Percentiles rank a stretch among this genome's conserved stretches.
These are phyloP conservation scores for Phellinidium pouzarii DNA, from an alignment of 1,284 basidiomycete species.

Conservation along the genomic window DNA sequence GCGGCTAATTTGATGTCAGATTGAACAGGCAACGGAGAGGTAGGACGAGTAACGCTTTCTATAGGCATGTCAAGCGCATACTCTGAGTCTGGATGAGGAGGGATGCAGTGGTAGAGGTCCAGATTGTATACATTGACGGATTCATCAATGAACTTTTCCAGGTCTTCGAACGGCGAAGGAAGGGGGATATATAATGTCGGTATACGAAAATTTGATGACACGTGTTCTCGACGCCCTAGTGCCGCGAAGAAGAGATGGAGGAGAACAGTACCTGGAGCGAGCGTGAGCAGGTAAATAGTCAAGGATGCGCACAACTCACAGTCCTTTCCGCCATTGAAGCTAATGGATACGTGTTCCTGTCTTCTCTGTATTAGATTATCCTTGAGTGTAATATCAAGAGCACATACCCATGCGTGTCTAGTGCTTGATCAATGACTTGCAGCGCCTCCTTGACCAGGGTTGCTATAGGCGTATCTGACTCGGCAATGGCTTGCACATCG, in stretches of 20 bases:
- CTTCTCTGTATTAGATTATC: slow-evolving; percentile 30
- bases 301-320: slow-evolving; percentile 51
- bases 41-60: slow-evolving; percentile 28
- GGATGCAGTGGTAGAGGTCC: slow-evolving; percentile 62
- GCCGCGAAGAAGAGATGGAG: slow-evolving; percentile 83
- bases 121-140: slow-evolving; percentile 68
- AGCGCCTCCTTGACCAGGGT: slow-evolving; percentile 68
- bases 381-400: slow-evolving; percentile 4
- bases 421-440: slow-evolving; percentile 66
- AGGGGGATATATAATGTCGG: slow-evolving; percentile 86
- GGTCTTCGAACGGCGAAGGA: slow-evolving; percentile 76
- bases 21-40: slow-evolving; percentile 20
- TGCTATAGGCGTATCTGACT: slow-evolving; percentile 47
- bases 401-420: slow-evolving; percentile 69
- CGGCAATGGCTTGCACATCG: slow-evolving; percentile 55
- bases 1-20: neutral
- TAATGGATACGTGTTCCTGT: slow-evolving; percentile 68
- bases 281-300: neutral
- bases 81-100: slow-evolving; percentile 22
- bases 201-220: slow-evolving; percentile 43
- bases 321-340: slow-evolving; percentile 98
- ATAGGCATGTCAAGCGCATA: slow-evolving; percentile 20
- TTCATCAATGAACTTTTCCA: slow-evolving; percentile 80
- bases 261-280: slow-evolving; percentile 76
- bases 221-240: slow-evolving; percentile 41